Evolutionary conservation across 2,329 filamentous ascomycete species (phyloP).

Genomic region (Diplodia seriata): DNA sequence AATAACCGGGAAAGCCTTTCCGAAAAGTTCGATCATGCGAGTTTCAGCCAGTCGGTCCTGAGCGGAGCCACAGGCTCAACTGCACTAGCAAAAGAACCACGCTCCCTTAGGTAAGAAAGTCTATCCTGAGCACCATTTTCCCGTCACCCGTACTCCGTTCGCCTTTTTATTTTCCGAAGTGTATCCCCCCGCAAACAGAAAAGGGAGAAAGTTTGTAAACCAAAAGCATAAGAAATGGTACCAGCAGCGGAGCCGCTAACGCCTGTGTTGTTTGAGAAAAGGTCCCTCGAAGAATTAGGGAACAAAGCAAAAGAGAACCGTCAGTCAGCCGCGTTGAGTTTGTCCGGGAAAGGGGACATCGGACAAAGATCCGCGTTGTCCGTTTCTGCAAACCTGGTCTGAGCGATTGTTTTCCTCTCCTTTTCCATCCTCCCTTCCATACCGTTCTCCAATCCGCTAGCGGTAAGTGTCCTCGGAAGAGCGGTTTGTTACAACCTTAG

Average conservation of each 20-base stretch:
- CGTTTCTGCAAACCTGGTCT: neutral
- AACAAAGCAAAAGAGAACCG: neutral
- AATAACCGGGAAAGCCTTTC: too few species aligned
- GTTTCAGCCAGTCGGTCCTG: neutral
- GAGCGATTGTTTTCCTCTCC: neutral
- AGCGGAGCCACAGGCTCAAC: neutral
- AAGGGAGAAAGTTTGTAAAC: neutral
- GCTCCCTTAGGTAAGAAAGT: neutral
- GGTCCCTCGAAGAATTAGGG: neutral
- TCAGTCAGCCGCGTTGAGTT: neutral
- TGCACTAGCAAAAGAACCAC: neutral
- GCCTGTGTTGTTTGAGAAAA: neutral
- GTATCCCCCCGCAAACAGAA: neutral
- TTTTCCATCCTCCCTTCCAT: neutral
- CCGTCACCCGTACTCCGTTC: neutral
- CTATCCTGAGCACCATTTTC: neutral
- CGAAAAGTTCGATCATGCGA: neutral
- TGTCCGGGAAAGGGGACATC: neutral
- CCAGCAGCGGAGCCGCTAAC: conserved; percentile 8
- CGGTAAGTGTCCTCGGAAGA: neutral
- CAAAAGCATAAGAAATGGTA: neutral
- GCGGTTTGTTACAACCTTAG: neutral
- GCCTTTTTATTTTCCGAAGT: neutral
- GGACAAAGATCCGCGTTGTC: neutral
- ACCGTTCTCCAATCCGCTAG: neutral